These are phyloP conservation scores for Poterioochromonas sp. DNA, from an alignment of 352 stramenopile genomes.

Conservation along the genomic window DNA sequence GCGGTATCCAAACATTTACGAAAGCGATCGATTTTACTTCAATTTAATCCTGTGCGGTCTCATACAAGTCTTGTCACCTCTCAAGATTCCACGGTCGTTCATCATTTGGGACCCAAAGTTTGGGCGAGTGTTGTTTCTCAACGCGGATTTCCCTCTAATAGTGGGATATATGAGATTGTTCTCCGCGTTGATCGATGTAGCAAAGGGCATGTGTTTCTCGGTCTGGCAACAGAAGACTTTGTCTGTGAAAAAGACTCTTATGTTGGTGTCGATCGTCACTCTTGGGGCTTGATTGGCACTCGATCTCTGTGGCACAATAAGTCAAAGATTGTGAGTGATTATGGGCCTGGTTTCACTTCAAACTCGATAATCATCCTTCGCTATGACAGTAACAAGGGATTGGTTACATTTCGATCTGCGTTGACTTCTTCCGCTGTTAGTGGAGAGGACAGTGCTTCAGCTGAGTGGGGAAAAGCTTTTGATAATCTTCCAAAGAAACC, in stretches of 20 bases:
- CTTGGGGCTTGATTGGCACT: conserved; percentile 92
- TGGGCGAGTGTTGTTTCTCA: background rate
- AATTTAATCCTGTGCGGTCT: too few relatives aligned
- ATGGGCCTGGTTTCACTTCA: background rate
- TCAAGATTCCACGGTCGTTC: background rate
- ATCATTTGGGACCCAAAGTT: background rate
- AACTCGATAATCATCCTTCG: background rate
- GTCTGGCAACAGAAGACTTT: conserved; percentile 65
- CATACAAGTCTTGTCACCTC: background rate
- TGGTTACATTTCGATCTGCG: conserved; percentile 36
- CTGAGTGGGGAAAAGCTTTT: conserved; percentile 38
- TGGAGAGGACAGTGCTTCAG: too few relatives aligned
- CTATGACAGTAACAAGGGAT: background rate
- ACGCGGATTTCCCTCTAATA: conserved; percentile 40
- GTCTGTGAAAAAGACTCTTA: conserved; percentile 59
- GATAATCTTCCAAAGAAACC: background rate
- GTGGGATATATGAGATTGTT: conserved; percentile 61
- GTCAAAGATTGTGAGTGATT: conserved; percentile 55
- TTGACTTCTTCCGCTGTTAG: too few relatives aligned
- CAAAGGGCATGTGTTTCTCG: conserved; percentile 89
- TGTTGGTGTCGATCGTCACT: conserved; percentile 84
- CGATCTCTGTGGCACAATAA: conserved; percentile 90
- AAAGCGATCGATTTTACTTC: too few relatives aligned
- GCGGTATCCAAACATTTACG: too few relatives aligned
- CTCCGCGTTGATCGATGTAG: conserved; percentile 81